A percentile compares a stretch with the other conserved stretches of the same genome.
phyloP scores from a whole-genome alignment of 2,329 filamentous ascomycete species.

The Ophiocordyceps camponoti-rufipedis region DNA sequence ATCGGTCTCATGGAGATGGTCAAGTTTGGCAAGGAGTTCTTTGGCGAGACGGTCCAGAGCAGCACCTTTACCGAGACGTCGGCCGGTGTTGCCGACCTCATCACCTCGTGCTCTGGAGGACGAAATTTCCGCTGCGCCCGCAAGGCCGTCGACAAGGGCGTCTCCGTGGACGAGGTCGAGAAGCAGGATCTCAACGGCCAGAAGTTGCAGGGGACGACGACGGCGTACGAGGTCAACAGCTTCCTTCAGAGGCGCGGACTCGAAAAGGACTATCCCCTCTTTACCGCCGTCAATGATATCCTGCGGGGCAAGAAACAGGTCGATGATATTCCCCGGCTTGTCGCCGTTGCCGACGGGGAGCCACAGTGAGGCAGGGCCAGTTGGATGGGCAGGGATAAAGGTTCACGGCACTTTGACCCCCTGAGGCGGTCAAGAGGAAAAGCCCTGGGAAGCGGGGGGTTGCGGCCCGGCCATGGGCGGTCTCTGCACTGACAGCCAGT shows the following conservation, averaged over 20 bases:
- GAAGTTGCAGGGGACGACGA: conserved; percentile 87
- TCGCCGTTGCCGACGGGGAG: conserved; percentile 14
- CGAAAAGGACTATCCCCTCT: conserved; percentile 76
- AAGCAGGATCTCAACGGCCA: conserved; percentile 82
- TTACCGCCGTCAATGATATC: conserved; percentile 74
- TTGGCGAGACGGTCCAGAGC: conserved; percentile 60
- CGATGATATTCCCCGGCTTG: conserved; percentile 61
- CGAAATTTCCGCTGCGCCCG: conserved; percentile 90
- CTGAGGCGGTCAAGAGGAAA: too few species aligned
- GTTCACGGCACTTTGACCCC: too few species aligned
- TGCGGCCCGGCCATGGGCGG: too few species aligned
- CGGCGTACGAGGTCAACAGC: conserved; percentile 75
- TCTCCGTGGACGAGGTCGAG: conserved; percentile 77
- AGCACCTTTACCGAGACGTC: conserved; percentile 94
- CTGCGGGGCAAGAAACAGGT: conserved; percentile 59
- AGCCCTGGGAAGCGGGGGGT: too few species aligned
- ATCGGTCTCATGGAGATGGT: conserved; percentile 94
- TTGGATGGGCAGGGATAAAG: too few species aligned
- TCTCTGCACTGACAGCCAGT: too few species aligned
- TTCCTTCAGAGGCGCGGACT: conserved; percentile 66
- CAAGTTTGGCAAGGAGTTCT: conserved; percentile 87
- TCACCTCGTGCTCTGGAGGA: conserved; percentile 82
- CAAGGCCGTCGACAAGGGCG: conserved; percentile 62
- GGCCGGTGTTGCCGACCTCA: conserved; percentile 85
- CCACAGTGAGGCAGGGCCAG: background rate